Base-by-base conservation (phyloP, 1,139 yeast species). In the Blastobotrys petasosporus region DNA sequence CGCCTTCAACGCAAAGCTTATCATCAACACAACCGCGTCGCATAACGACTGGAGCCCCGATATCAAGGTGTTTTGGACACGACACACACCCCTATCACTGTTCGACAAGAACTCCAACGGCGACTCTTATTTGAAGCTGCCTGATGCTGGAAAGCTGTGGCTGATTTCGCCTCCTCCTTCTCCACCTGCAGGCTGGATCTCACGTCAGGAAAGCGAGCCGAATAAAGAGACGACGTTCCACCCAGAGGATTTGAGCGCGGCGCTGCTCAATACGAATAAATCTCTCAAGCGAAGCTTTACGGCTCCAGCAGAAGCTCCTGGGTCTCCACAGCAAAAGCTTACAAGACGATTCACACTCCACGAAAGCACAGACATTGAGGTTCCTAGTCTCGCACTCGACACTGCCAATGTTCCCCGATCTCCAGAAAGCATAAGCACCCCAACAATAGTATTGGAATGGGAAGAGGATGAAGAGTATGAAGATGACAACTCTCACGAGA, bases 131-230 rank as follows among this genome's bases (percentile, higher is more conserved):
- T 55, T 70, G 32, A 57, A 61, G 44, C 62, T 68, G 29, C 75
- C 75, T 2, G 71, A 65, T 44, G 56, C 62, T 15, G 74, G 73
- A 16, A 57, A 59, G 40, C 58, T 69, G 42, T 62, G 68, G 59
- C 60, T 70, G 45, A 68, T 70, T 37, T 65, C 71, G 12, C 75
- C 75, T 1, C 75, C 75, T 7, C 69, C 73, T 4, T 63, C 70
- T 32, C 75, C 75, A 1, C 74, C 74, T 0, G 64, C 58, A 4
- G 74, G 66, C 25, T 71, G 75, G 75, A 61, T 54, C 36, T 54
- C 62, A 7, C 39, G 49, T 23, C 49, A 50, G 10, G 75, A 70
- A 50, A 67, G 60, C n/a, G 65, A 63, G 28, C 75, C 75, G n/a
- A 63, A 64, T 45, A 51, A 49, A 36, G 52, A 53, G 16, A 51